Conservation (phyloP, 495 filamentous ascomycete genomes). For the Chaetomium fimeti region DNA sequence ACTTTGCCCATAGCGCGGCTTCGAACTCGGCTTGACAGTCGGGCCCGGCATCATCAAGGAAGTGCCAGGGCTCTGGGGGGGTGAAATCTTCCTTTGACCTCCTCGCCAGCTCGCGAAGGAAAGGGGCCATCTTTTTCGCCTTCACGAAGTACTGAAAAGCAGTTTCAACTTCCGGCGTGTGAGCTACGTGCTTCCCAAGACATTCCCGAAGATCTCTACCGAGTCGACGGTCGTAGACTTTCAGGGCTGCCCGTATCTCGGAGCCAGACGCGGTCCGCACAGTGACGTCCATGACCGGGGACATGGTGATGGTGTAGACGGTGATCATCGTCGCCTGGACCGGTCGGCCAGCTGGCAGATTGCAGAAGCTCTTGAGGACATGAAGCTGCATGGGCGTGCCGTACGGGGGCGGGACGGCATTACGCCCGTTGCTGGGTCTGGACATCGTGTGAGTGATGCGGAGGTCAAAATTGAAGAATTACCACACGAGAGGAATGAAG, state of each 20-base stretch:
- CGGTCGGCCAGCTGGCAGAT: background rate
- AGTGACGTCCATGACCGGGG: background rate
- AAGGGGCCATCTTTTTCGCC: background rate
- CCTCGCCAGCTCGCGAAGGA: background rate
- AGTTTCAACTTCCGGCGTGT: background rate
- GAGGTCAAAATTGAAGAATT: background rate
- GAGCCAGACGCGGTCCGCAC: background rate
- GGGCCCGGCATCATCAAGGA: background rate
- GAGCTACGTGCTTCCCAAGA: background rate
- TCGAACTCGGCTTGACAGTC: conserved; percentile 3
- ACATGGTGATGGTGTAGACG: conserved; percentile 3
- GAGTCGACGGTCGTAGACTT: conserved; percentile 8
- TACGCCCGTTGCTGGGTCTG: conserved; percentile 6
- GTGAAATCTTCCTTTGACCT: background rate
- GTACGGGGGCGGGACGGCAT: background rate
- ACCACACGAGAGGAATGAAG: background rate
- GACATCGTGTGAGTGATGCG: conserved; percentile 1
- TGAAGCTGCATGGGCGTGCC: conserved; percentile 9
- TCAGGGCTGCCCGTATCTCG: conserved; percentile 7
- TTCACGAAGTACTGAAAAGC: conserved; percentile 4
- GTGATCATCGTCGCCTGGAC: background rate
- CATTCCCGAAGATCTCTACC: background rate
- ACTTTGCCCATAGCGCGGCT: conserved; percentile 6
- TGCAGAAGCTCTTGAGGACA: background rate
- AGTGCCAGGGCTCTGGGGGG: background rate